These are phyloP conservation scores for Friedmanniomyces simplex DNA, from an alignment of 495 filamentous ascomycete species.

Conservation along the genomic window DNA sequence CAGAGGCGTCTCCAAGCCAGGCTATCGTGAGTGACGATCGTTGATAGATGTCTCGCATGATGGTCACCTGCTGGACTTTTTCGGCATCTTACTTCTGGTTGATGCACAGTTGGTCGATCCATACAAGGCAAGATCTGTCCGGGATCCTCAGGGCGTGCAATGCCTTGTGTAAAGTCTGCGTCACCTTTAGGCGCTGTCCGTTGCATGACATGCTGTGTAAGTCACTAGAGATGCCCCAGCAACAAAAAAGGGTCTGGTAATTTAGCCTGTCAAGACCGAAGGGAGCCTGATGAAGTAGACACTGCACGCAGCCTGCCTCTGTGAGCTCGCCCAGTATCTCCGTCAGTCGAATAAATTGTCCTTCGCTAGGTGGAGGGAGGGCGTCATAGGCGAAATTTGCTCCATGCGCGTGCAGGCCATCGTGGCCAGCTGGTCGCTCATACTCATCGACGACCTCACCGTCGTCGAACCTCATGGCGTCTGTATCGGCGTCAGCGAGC, in stretches of 20 bases:
- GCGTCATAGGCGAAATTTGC: neutral
- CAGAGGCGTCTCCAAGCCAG: neutral
- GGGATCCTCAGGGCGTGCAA: neutral
- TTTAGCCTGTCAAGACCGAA: neutral
- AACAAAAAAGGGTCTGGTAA: neutral
- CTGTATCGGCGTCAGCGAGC: too few species aligned
- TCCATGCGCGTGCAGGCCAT: neutral
- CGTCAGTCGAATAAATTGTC: neutral
- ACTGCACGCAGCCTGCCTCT: neutral
- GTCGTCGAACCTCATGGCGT: too few species aligned
- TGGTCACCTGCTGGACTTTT: constrained; percentile 10
- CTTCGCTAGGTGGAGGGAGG: neutral
- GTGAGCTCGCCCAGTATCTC: neutral
- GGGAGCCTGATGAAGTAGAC: neutral
- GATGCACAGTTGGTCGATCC: constrained; percentile 4
- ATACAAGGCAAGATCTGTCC: neutral
- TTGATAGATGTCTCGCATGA: constrained; percentile 18
- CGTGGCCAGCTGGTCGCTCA: neutral
- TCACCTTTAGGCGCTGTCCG: neutral
- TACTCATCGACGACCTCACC: too few species aligned
- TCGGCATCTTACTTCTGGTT: constrained; percentile 13
- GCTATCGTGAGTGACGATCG: neutral
- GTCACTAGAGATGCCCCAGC: neutral
- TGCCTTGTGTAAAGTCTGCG: neutral
- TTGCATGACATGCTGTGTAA: neutral